Evolutionary conservation across 1,139 yeast genomes (phyloP), one percentile per base, ranked within the genome.

Genomic region (Candida tropicalis): DNA sequence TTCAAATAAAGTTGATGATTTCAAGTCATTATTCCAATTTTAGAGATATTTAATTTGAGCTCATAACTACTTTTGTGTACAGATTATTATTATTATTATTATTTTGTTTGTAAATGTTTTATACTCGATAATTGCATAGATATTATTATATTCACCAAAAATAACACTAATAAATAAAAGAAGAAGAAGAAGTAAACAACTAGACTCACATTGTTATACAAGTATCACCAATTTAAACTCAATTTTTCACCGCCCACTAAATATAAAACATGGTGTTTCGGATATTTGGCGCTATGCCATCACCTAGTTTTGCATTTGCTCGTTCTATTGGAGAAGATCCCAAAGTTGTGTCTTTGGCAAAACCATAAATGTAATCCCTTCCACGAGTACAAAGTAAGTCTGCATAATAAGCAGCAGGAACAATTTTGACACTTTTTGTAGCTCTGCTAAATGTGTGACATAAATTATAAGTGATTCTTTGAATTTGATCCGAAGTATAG

Each of bases 1-100:
- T 43, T 46, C 48, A 13, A 47, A 48, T 3, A 60, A 63, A 50
- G 72, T 70, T 15, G 58, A 58, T 23, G 49, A 54, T 31, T 66
- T 54, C 46, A 66, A 65, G 45, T 41, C 53, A 11, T 45, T 59
- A 25, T 27, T 34, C 23, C 38, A 13, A 17, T 34, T 39, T 16
- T 33, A 39, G 38, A 31, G 13, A 23, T 5, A 6, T 11, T 23
- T 24, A n/a, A n/a, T n/a, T n/a, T n/a, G n/a, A n/a, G n/a, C n/a
- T n/a, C n/a, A n/a, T n/a, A n/a, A n/a, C n/a, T n/a, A n/a, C n/a
- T n/a, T n/a, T n/a, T n/a, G n/a, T n/a, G n/a, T n/a, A n/a, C n/a
- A n/a, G n/a, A n/a, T n/a, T n/a, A 22, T 10, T 13, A 33, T 11
- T 22, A 6, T 15, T 33, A 8, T 5, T 12, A 13, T 18, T 12